Percentiles rank a stretch among this genome's conserved stretches.
These are phyloP conservation scores for Neonectria neomacrospora DNA, from an alignment of 2,329 filamentous ascomycete genomes.

Conservation along the genomic window DNA sequence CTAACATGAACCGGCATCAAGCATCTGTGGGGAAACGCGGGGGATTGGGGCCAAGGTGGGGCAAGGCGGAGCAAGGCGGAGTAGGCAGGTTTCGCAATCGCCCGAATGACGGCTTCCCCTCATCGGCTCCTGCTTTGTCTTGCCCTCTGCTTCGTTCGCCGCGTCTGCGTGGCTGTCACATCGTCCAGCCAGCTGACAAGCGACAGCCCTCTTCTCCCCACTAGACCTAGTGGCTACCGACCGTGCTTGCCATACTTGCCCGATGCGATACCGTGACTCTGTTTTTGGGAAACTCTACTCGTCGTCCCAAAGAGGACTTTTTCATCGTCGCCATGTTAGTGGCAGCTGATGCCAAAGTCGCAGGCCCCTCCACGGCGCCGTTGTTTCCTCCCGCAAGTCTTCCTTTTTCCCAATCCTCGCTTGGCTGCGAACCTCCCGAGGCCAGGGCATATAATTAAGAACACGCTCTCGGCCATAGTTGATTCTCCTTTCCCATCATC, in stretches of 20 bases:
- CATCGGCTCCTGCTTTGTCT: background rate
- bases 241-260: slow-evolving; percentile 11
- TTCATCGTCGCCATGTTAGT: background rate
- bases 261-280: slow-evolving; percentile 5
- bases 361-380: background rate
- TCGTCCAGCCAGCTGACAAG: slow-evolving; percentile 21
- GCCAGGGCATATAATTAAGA: slow-evolving; percentile 23
- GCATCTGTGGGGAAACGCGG: slow-evolving; percentile 33
- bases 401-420: background rate
- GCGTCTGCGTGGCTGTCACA: slow-evolving; percentile 13
- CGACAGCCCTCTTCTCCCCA: slow-evolving; percentile 11
- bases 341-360: background rate
- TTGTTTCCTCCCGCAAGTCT: slow-evolving; percentile 1
- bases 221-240: too few species aligned
- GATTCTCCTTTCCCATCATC: background rate
- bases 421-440: background rate
- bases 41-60: slow-evolving; percentile 13
- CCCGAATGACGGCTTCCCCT: background rate
- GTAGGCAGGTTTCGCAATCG: background rate
- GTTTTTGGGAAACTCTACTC: slow-evolving; percentile 4
- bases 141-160: background rate
- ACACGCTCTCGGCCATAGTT: slow-evolving; percentile 1
- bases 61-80: too few species aligned
- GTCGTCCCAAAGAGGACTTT: background rate
- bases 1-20: slow-evolving; percentile 7